phyloP scores from a whole-genome alignment of 306 rosid genomes.

The Biancaea sappan region DNA sequence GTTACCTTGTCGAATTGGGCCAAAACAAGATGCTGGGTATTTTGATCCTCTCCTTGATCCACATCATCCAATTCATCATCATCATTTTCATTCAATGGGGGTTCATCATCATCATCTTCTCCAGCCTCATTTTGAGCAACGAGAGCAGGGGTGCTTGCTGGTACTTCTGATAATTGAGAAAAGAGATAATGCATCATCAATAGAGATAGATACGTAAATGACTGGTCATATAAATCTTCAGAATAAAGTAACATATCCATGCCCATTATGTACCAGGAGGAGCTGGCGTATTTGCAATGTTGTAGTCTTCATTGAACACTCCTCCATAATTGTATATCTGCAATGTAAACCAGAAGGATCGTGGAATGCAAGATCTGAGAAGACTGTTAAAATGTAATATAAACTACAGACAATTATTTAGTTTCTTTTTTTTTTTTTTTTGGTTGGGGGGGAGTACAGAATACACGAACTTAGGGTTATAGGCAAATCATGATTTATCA shows the following conservation, averaged over 20 bases:
- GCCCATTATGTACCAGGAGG: conserved; percentile 64
- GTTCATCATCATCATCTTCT: conserved; percentile 85
- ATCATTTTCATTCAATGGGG: conserved; percentile 91
- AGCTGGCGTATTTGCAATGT: conserved; percentile 91
- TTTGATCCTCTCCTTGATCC: conserved; percentile 85
- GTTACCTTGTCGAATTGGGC: conserved; percentile 97
- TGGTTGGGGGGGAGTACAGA: background rate
- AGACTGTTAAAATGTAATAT: no score
- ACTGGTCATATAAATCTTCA: conserved; percentile 15
- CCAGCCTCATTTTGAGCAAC: conserved; percentile 14
- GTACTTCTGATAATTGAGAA: conserved; percentile 54
- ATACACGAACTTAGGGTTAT: background rate
- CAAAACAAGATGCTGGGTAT: conserved; percentile 87
- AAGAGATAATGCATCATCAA: conserved; percentile 6
- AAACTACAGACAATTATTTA: no score
- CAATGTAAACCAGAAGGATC: conserved; percentile 26
- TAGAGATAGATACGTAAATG: background rate
- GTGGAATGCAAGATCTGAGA: conserved; percentile 28
- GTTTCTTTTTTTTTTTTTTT: background rate
- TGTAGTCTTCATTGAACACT: conserved; percentile 86
- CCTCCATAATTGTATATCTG: conserved; percentile 92
- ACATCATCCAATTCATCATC: conserved; percentile 95
- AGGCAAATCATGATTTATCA: background rate
- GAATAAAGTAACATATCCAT: conserved; percentile 28
- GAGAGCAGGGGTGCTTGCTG: conserved; percentile 72